A percentile compares a stretch with the other conserved stretches of the same genome.
phyloP scores from a whole-genome alignment of 1,284 basidiomycete species.

The Amylostereum areolatum region DNA sequence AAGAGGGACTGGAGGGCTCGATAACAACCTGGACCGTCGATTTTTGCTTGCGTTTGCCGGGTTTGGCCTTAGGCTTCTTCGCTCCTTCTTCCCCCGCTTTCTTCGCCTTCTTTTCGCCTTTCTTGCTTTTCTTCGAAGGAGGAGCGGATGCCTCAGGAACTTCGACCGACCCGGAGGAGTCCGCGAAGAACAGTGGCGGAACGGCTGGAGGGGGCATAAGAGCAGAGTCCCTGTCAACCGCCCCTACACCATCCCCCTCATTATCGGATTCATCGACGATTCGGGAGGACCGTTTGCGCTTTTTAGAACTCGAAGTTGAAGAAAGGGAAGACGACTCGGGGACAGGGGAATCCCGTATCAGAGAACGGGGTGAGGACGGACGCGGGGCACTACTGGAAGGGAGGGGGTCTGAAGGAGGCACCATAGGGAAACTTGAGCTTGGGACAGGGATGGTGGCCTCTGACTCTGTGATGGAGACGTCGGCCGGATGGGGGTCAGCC shows the following conservation, averaged over 20 bases:
- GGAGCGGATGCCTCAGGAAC: not conserved
- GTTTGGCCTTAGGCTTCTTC: not conserved
- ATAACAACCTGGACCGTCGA: conserved; percentile 11
- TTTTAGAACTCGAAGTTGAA: conserved; percentile 19
- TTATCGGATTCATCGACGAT: conserved; percentile 4
- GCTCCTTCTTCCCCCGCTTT: conserved; percentile 9
- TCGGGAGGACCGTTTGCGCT: conserved; percentile 13
- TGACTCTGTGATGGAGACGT: conserved; percentile 14
- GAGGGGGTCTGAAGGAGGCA: conserved; percentile 27
- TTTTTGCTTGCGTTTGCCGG: conserved; percentile 5
- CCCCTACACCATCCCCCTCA: conserved; percentile 5
- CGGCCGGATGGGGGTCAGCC: conserved; percentile 1
- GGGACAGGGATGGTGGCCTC: conserved; percentile 21
- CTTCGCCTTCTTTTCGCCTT: conserved; percentile 9
- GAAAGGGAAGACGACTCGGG: conserved; percentile 22
- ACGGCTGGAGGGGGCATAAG: conserved; percentile 7
- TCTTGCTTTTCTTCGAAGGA: conserved; percentile 15
- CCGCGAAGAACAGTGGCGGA: conserved; percentile 14
- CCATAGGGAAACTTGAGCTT: conserved; percentile 22
- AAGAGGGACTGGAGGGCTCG: conserved; percentile 2
- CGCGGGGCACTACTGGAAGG: conserved; percentile 9
- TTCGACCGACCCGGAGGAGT: conserved; percentile 10
- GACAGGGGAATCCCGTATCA: not conserved
- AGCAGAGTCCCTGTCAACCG: not conserved
- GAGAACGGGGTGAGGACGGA: not conserved